Evolutionary conservation across 2,329 filamentous ascomycete genomes (phyloP).

Genomic region (Colletotrichum sp.): DNA sequence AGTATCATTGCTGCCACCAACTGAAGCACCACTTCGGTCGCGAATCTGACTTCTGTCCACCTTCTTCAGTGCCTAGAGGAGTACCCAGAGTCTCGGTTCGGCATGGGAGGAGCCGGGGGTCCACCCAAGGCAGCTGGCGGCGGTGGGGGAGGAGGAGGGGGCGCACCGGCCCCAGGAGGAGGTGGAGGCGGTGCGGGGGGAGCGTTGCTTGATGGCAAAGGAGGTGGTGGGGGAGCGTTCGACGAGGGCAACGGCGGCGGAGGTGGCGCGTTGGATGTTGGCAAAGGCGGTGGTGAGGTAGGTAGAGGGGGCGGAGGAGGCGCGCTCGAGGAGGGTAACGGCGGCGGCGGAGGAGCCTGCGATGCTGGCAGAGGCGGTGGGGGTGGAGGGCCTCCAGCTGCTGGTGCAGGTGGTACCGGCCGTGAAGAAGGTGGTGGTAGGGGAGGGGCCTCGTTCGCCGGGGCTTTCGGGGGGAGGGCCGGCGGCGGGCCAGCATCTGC

Average conservation of each 20-base stretch:
- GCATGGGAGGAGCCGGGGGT: slow-evolving; percentile 58
- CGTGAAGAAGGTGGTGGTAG: slow-evolving; percentile 57
- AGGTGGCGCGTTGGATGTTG: slow-evolving; percentile 26
- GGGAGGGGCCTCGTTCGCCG: slow-evolving; percentile 49
- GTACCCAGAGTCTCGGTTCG: slow-evolving; percentile 65
- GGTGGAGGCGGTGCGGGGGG: slow-evolving; percentile 42
- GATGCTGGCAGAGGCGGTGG: slow-evolving; percentile 37
- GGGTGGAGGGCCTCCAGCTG: slow-evolving; percentile 40
- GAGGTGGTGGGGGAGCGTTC: slow-evolving; percentile 40
- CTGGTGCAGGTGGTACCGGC: slow-evolving; percentile 59
- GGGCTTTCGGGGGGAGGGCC: slow-evolving; percentile 54
- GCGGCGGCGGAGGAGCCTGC: slow-evolving; percentile 38
- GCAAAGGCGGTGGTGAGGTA: slow-evolving; percentile 24
- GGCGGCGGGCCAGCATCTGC: slow-evolving; percentile 39
- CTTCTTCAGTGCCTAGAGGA: slow-evolving; percentile 71
- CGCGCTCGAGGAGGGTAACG: slow-evolving; percentile 26
- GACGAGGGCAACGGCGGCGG: slow-evolving; percentile 41
- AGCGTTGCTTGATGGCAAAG: slow-evolving; percentile 38
- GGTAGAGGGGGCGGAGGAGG: slow-evolving; percentile 42
- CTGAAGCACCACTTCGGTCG: slow-evolving; percentile 72
- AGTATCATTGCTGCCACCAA: slow-evolving; percentile 46
- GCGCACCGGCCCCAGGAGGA: slow-evolving; percentile 40
- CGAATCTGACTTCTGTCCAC: slow-evolving; percentile 73
- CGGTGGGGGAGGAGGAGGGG: slow-evolving; percentile 39
- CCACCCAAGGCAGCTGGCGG: slow-evolving; percentile 39